Conservation (phyloP, 2,329 filamentous ascomycete genomes). For the Penicillium olsonii region DNA sequence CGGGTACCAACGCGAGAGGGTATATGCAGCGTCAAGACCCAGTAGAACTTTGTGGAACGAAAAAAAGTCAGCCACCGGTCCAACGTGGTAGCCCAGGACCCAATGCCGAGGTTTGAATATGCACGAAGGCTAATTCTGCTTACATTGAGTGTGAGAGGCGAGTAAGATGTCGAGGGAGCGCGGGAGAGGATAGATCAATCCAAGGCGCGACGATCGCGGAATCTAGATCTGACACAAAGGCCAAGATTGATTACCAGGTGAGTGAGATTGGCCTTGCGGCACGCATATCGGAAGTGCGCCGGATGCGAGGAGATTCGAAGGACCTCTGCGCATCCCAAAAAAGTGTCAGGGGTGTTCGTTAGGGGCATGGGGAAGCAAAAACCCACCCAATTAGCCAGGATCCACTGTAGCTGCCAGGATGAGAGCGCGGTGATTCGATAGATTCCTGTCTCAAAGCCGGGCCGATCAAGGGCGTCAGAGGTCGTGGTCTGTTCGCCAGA, state of each 20-base stretch:
- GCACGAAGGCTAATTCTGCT: constrained; percentile 22
- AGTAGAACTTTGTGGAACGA: constrained; percentile 18
- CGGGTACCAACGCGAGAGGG: neutral
- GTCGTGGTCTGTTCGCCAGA: neutral
- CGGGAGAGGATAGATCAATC: constrained; percentile 10
- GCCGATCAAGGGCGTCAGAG: neutral
- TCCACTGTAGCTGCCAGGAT: constrained; percentile 35
- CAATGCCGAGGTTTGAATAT: constrained; percentile 18
- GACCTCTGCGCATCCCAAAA: constrained; percentile 7
- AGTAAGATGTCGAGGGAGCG: constrained; percentile 15
- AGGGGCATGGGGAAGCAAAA: constrained; percentile 35
- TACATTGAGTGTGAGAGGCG: constrained; percentile 13
- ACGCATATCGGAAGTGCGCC: constrained; percentile 17
- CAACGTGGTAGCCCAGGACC: constrained; percentile 21
- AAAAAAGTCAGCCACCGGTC: constrained; percentile 23
- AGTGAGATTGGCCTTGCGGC: constrained; percentile 25
- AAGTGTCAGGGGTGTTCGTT: constrained; percentile 35
- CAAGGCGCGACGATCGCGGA: constrained; percentile 17
- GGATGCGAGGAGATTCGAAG: constrained; percentile 19
- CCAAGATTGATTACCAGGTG: constrained; percentile 11
- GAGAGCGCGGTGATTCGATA: constrained; percentile 1
- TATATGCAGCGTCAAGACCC: constrained; percentile 13
- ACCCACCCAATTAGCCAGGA: constrained; percentile 33
- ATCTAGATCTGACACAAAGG: constrained; percentile 10
- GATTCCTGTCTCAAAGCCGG: neutral